Evolutionary conservation across 805 yeast genomes (phyloP), one percentile per base, ranked within the genome.

Genomic region (Groenewaldozyma salmanticensis): DNA sequence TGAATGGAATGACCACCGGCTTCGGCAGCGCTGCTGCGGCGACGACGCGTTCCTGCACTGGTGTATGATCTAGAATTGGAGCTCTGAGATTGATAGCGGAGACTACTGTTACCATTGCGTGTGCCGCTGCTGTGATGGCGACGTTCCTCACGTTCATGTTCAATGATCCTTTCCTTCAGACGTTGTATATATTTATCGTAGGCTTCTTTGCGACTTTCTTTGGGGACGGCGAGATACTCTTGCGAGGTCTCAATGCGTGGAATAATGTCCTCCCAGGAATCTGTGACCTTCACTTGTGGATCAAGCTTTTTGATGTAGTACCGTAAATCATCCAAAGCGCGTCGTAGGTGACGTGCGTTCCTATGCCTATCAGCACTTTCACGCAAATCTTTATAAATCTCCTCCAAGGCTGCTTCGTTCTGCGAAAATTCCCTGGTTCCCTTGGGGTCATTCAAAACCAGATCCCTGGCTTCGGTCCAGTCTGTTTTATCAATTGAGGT

Each of bases 211-310:
- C 61, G 47, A 6, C 47, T 54, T 6, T 63, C 69, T 22, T 54
- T 56, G 4, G 57, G 59, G 4, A 71, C 40, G 7, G 61, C 67
- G 32, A 42, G 39, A 42, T 51, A 68, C 45, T 68, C 74, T 2
- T 50, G 49, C 1, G 58, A 43, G 4, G 50, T 42, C 37, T 54
- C 48, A 7, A 71, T 36, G 13, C 55, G 50, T 6, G 52, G 50
- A 39, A 52, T 50, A 2, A 65, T 57, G 4, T 51, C 59, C 5
- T 61, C 68, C 70, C 71, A 71, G 1, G 54, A 53, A 5, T 60
- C 54, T 1, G 53, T 55, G n/a, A 51, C 43, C 3, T 51, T 35
- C 20, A 61, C 47, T 2, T 48, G 53, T 4, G 64, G 64, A 34
- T 54, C 59, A 19, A 60, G 46, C 27, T 53, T 50, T 40, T 55